phyloP scores from a whole-genome alignment of 2,329 filamentous ascomycete genomes.

The Aspergillus calidoustus region DNA sequence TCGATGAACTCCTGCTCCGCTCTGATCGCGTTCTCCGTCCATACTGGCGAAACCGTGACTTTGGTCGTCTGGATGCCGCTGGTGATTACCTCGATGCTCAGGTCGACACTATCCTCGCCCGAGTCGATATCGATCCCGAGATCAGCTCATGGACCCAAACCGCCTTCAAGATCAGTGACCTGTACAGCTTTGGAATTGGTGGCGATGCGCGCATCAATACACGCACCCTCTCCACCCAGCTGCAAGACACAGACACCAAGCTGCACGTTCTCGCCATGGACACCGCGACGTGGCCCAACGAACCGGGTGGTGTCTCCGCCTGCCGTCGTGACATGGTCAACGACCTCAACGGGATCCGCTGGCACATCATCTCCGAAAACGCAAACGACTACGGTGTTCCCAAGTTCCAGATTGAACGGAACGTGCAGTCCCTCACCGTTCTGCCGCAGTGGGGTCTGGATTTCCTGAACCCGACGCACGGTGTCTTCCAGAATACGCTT shows the following conservation, averaged over 20 bases:
- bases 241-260: constrained; percentile 50
- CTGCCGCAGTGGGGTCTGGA: constrained; percentile 60
- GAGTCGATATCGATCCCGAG: constrained; percentile 55
- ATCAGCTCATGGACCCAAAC: constrained; percentile 57
- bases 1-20: constrained; percentile 55
- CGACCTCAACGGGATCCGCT: constrained; percentile 56
- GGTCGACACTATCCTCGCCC: constrained; percentile 56
- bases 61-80: constrained; percentile 48
- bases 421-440: constrained; percentile 58
- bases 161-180: constrained; percentile 55
- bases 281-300: constrained; percentile 57
- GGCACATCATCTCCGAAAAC: constrained; percentile 59
- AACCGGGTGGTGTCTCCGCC: constrained; percentile 59
- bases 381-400: constrained; percentile 60
- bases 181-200: constrained; percentile 56
- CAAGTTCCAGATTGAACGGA: constrained; percentile 59
- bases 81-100: constrained; percentile 47
- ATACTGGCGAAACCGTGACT: constrained; percentile 52
- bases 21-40: constrained; percentile 48
- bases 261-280: constrained; percentile 59
- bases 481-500: constrained; percentile 56
- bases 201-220: constrained; percentile 57
- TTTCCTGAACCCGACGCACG: constrained; percentile 56
- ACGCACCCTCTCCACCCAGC: constrained; percentile 35
- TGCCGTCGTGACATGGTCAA: constrained; percentile 60